Conservation (phyloP, 1,139 yeast genomes). For the Candida smagusa region DNA sequence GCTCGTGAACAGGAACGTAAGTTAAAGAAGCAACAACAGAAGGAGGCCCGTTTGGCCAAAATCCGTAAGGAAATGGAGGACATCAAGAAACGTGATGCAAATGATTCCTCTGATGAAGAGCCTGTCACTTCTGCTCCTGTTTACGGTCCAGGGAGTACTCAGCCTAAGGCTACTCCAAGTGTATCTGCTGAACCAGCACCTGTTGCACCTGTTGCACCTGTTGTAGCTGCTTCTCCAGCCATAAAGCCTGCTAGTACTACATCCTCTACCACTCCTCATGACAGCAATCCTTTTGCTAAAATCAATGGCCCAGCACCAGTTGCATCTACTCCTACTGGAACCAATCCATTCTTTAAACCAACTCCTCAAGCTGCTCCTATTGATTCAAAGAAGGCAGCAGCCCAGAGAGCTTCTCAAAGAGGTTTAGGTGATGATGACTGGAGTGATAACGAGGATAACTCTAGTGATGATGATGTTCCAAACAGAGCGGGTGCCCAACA, state of each 20-base stretch:
- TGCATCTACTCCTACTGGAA: constrained; percentile 16
- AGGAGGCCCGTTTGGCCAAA: constrained; percentile 59
- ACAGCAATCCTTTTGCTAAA: constrained; percentile 41
- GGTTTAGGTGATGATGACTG: constrained; percentile 51
- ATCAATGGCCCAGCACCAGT: constrained; percentile 8
- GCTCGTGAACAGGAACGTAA: constrained; percentile 46
- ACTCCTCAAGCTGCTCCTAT: constrained; percentile 26
- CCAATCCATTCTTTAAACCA: constrained; percentile 52
- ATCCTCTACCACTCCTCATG: constrained; percentile 15
- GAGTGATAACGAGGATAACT: constrained; percentile 61
- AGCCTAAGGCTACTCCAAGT: constrained; percentile 1
- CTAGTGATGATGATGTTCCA: constrained; percentile 48
- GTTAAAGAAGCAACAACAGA: constrained; percentile 46
- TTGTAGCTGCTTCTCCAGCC: neutral
- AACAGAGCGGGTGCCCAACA: constrained; percentile 58
- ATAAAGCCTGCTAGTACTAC: neutral
- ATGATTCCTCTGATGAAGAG: constrained; percentile 33
- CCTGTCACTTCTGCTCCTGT: constrained; percentile 28
- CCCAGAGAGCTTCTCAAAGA: constrained; percentile 64
- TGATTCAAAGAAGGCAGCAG: constrained; percentile 56
- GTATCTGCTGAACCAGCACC: constrained; percentile 10
- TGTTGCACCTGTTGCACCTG: neutral
- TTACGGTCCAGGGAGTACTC: constrained; percentile 21
- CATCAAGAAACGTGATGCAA: constrained; percentile 35
- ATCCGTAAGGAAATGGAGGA: constrained; percentile 64